Conservation (phyloP, 2,329 filamentous ascomycete genomes). For the Chrysoporthe deuterocubensis region DNA sequence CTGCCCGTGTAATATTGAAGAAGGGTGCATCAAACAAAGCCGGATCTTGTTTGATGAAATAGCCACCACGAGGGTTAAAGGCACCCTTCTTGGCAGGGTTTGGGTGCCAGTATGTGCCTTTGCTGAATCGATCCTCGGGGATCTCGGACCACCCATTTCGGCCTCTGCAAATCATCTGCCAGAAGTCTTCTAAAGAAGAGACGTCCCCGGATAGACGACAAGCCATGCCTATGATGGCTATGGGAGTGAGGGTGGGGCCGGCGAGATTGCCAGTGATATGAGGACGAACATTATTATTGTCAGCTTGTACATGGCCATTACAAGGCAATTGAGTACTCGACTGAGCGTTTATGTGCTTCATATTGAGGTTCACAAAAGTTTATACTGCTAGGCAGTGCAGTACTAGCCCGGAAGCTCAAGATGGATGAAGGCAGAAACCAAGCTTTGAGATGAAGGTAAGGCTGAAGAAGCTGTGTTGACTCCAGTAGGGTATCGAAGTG, state of each 20-base stretch:
- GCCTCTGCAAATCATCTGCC: constrained; percentile 36
- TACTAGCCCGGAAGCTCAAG: neutral
- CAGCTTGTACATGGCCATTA: neutral
- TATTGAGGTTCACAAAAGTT: neutral
- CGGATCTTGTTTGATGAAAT: constrained; percentile 39
- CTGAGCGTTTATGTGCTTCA: neutral
- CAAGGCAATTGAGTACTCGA: neutral
- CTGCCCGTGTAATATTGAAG: constrained; percentile 42
- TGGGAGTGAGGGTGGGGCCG: neutral
- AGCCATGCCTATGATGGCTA: constrained; percentile 23
- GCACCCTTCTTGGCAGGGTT: constrained; percentile 39
- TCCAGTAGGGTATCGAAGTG: neutral
- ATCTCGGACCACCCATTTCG: constrained; percentile 38
- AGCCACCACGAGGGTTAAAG: constrained; percentile 39
- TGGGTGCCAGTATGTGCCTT: constrained; percentile 40
- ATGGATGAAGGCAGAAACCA: neutral
- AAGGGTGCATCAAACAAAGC: constrained; percentile 40
- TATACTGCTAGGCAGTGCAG: neutral
- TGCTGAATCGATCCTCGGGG: constrained; percentile 39
- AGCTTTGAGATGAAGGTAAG: neutral
- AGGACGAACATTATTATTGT: neutral
- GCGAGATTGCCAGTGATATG: constrained; percentile 36
- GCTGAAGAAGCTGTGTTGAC: neutral
- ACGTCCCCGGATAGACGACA: constrained; percentile 30
- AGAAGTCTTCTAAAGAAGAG: constrained; percentile 38